phyloP scores from a whole-genome alignment of 2,329 filamentous ascomycete species.

The Aspergillus flavus region DNA sequence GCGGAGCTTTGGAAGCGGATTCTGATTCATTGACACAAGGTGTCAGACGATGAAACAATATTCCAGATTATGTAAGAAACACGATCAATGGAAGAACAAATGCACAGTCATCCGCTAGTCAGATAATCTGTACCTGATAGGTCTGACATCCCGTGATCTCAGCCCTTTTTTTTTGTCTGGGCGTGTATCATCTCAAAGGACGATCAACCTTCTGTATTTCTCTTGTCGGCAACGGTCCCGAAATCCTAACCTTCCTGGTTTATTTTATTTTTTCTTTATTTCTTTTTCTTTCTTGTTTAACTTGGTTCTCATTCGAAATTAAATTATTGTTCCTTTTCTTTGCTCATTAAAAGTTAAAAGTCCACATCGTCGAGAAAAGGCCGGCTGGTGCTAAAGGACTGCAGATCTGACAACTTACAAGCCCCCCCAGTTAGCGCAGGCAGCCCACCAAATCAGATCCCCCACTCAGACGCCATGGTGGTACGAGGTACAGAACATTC shows the following conservation, averaged over 20 bases:
- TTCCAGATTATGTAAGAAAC: constrained; percentile 2
- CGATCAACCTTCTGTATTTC: background rate
- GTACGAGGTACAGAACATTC: constrained; percentile 3
- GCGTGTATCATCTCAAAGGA: too few relatives aligned
- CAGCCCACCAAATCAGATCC: constrained; percentile 2
- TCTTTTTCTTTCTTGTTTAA: too few relatives aligned
- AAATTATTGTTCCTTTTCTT: background rate
- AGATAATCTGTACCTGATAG: background rate
- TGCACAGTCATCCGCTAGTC: background rate
- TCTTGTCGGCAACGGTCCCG: background rate
- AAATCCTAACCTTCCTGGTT: background rate
- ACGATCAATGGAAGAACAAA: background rate
- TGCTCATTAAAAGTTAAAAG: background rate
- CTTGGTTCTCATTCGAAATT: background rate
- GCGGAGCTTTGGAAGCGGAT: background rate
- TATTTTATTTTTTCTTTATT: background rate
- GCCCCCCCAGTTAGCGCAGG: constrained; percentile 12
- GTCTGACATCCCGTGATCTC: background rate
- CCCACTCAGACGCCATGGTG: constrained; percentile 6
- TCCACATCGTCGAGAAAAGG: background rate
- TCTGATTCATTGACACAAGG: background rate
- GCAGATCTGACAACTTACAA: constrained; percentile 14
- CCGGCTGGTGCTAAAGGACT: background rate
- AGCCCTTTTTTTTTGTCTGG: background rate
- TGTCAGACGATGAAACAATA: constrained; percentile 1